Percentiles rank a stretch among this genome's conserved stretches.
phyloP scores from a whole-genome alignment of 2,329 filamentous ascomycete species.

The Aspergillus phoenicis region DNA sequence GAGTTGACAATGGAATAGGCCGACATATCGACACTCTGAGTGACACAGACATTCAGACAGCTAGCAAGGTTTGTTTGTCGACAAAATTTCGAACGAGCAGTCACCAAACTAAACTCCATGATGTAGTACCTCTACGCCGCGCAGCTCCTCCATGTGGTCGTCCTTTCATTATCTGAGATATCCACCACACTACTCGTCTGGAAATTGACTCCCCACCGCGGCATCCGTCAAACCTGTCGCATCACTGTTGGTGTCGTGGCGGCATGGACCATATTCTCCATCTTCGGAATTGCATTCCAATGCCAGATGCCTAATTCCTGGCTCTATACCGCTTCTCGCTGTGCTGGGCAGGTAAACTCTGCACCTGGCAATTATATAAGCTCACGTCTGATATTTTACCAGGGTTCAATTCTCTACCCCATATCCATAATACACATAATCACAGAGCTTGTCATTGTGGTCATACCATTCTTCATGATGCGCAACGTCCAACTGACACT shows the following conservation, averaged over 20 bases:
- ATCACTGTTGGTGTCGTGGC: slow-evolving; percentile 13
- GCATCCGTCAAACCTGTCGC: slow-evolving; percentile 16
- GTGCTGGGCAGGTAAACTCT: slow-evolving; percentile 17
- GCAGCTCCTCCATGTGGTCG: slow-evolving; percentile 8
- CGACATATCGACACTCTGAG: slow-evolving; percentile 10
- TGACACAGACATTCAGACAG: background rate
- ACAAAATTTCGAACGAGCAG: no score
- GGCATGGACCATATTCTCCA: slow-evolving; percentile 24
- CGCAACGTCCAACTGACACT: slow-evolving; percentile 26
- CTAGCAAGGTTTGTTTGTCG: slow-evolving; percentile 10
- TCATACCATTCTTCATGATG: slow-evolving; percentile 29
- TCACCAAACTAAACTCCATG: background rate
- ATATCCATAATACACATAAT: slow-evolving; percentile 22
- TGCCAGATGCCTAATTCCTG: slow-evolving; percentile 24
- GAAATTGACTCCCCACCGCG: slow-evolving; percentile 22
- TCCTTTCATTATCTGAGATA: slow-evolving; percentile 16
- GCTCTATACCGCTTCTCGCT: slow-evolving; percentile 23
- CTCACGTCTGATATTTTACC: background rate
- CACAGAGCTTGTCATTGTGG: slow-evolving; percentile 22
- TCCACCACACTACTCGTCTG: slow-evolving; percentile 24
- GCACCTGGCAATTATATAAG: no score
- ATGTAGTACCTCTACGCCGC: slow-evolving; percentile 16
- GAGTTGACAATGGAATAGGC: slow-evolving; percentile 17
- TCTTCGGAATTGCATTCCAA: slow-evolving; percentile 28
- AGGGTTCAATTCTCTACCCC: slow-evolving; percentile 25